These are phyloP conservation scores for Lecanoromycetidae sp. DNA, from an alignment of 2,329 filamentous ascomycete genomes.

Conservation along the genomic window DNA sequence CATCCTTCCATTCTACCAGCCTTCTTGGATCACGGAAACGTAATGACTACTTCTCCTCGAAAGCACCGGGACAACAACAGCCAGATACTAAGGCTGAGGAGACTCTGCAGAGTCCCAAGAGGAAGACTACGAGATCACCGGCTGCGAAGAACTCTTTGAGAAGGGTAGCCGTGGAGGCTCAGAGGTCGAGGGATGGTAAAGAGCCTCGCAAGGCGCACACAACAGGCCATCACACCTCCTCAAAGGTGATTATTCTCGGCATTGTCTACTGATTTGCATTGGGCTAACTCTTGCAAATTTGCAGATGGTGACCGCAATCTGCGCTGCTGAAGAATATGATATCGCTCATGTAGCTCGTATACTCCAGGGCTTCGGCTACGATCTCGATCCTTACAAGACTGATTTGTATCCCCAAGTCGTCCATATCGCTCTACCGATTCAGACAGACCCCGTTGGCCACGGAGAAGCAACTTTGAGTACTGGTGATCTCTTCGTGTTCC, in stretches of 20 bases:
- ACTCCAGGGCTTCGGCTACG: conserved; percentile 46
- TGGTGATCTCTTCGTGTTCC: conserved; percentile 91
- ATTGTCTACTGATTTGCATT: neutral
- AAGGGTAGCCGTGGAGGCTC: conserved; percentile 75
- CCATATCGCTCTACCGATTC: conserved; percentile 42
- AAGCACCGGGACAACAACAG: conserved; percentile 38
- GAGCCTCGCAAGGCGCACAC: conserved; percentile 34
- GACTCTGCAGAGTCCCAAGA: conserved; percentile 30
- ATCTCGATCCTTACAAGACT: conserved; percentile 50
- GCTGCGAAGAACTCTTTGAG: conserved; percentile 63
- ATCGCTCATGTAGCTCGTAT: conserved; percentile 46
- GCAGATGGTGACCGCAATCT: conserved; percentile 50
- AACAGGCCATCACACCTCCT: conserved; percentile 1
- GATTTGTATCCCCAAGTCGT: conserved; percentile 54
- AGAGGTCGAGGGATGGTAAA: conserved; percentile 45
- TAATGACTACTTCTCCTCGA: conserved; percentile 51
- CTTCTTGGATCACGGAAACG: conserved; percentile 38
- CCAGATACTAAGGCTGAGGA: conserved; percentile 11
- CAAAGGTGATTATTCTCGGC: neutral
- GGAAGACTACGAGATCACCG: conserved; percentile 38
- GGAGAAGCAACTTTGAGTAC: conserved; percentile 37
- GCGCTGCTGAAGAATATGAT: conserved; percentile 56
- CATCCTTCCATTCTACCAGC: conserved; percentile 25
- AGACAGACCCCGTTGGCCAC: conserved; percentile 27
- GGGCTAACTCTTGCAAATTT: neutral